Conservation (phyloP, 768 basidiomycete genomes). For the Mycena chlorophos region DNA sequence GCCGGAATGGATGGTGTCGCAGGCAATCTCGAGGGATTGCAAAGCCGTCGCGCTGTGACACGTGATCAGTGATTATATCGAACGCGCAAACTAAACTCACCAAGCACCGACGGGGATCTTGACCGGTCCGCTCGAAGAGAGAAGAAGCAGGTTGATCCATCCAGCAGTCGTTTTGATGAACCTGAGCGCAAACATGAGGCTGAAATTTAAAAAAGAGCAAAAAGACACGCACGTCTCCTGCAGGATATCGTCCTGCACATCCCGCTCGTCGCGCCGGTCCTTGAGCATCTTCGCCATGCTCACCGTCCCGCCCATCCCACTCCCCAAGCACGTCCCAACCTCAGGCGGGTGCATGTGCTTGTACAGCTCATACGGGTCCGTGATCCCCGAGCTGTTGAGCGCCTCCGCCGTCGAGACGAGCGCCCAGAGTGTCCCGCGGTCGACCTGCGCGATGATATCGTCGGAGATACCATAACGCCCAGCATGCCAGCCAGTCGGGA, state of each 20-base stretch:
- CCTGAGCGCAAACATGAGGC: slow-evolving; percentile 50
- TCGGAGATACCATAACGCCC: slow-evolving; percentile 95
- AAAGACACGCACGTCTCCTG: slow-evolving; percentile 88
- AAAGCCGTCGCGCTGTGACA: slow-evolving; percentile 85
- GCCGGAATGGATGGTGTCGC: slow-evolving; percentile 88
- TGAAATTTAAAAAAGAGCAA: not conserved
- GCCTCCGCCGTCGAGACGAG: slow-evolving; percentile 93
- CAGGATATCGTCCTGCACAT: slow-evolving; percentile 96
- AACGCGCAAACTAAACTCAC: slow-evolving; percentile 46
- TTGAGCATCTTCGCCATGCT: slow-evolving; percentile 97
- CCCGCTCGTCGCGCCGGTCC: slow-evolving; percentile 95
- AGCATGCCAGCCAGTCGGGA: slow-evolving; percentile 97
- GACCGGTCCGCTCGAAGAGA: slow-evolving; percentile 96
- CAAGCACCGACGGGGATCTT: slow-evolving; percentile 99
- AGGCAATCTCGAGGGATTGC: slow-evolving; percentile 98
- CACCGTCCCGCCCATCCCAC: slow-evolving; percentile 96
- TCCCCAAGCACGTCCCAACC: slow-evolving; percentile 90
- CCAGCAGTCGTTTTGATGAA: slow-evolving; percentile 99
- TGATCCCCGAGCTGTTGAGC: slow-evolving; percentile 94
- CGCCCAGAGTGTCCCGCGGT: slow-evolving; percentile 92
- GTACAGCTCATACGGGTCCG: slow-evolving; percentile 97
- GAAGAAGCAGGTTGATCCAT: slow-evolving; percentile 95
- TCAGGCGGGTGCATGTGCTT: slow-evolving; percentile 96
- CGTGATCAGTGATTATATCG: slow-evolving; percentile 4
- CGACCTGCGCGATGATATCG: slow-evolving; percentile 92